phyloP scores from a whole-genome alignment of 2,329 filamentous ascomycete genomes.

The Corynespora cassiicola region DNA sequence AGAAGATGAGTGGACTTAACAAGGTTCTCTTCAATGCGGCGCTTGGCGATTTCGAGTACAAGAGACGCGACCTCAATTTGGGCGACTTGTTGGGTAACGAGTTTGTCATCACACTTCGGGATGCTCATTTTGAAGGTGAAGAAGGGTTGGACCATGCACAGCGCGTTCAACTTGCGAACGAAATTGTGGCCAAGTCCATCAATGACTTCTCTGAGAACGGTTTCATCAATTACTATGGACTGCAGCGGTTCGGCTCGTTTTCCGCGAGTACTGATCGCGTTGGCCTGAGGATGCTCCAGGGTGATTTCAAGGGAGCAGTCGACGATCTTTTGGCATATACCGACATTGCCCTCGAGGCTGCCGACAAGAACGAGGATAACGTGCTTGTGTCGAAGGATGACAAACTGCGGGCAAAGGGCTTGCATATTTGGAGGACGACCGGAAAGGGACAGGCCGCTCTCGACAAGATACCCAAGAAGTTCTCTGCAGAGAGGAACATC shows the following conservation, averaged over 20 bases:
- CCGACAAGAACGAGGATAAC: conserved; percentile 47
- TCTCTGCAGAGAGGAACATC: conserved; percentile 78
- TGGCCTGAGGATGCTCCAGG: conserved; percentile 82
- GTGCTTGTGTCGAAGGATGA: conserved; percentile 75
- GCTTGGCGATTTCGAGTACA: conserved; percentile 83
- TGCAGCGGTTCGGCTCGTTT: conserved; percentile 96
- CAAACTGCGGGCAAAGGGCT: conserved; percentile 76
- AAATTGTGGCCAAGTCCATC: conserved; percentile 66
- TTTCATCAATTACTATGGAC: conserved; percentile 97
- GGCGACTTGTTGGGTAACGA: conserved; percentile 89
- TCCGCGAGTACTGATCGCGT: conserved; percentile 83
- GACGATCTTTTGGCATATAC: conserved; percentile 78
- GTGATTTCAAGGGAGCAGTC: conserved; percentile 81
- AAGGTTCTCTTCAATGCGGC: conserved; percentile 65
- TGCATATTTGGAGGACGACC: conserved; percentile 73
- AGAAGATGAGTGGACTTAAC: conserved; percentile 71
- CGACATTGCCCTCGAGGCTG: conserved; percentile 64
- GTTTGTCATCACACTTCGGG: conserved; percentile 89
- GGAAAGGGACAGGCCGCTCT: conserved; percentile 67
- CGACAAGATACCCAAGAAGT: conserved; percentile 76
- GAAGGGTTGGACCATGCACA: conserved; percentile 38
- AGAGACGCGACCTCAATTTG: conserved; percentile 73
- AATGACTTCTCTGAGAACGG: conserved; percentile 73
- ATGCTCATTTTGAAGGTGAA: conserved; percentile 70
- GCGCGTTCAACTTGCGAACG: conserved; percentile 54